phyloP scores from a whole-genome alignment of 768 basidiomycete species.

The Boletus vermiculosoides region DNA sequence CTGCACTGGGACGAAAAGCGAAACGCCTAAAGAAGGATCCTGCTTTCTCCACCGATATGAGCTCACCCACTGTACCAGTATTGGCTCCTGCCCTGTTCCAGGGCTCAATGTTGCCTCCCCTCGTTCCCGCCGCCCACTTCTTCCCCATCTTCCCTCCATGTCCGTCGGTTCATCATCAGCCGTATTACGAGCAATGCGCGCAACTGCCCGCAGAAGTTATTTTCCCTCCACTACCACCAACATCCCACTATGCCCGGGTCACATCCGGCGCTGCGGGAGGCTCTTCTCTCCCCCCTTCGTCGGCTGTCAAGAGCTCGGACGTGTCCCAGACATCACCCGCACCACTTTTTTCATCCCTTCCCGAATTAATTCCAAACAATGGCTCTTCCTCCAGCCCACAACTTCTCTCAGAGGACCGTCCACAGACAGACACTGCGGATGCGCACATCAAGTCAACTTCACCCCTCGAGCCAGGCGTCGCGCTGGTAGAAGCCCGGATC shows the following conservation, averaged over 20 bases:
- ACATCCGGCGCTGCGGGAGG: constrained; percentile 12
- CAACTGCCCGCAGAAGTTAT: constrained; percentile 62
- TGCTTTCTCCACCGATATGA: constrained; percentile 23
- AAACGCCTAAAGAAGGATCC: constrained; percentile 47
- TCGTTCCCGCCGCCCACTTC: constrained; percentile 26
- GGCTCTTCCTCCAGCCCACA: constrained; percentile 71
- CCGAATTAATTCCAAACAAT: constrained; percentile 60
- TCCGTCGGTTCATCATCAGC: constrained; percentile 65
- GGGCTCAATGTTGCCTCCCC: constrained; percentile 19
- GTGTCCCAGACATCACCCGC: constrained; percentile 29
- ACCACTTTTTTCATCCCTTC: constrained; percentile 44
- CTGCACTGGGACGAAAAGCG: constrained; percentile 39
- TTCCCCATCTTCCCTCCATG: constrained; percentile 50
- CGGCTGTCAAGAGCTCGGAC: constrained; percentile 22
- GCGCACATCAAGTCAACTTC: constrained; percentile 17
- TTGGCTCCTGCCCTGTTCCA: constrained; percentile 20
- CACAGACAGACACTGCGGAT: constrained; percentile 17
- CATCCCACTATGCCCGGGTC: constrained; percentile 40
- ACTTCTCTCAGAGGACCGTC: constrained; percentile 30
- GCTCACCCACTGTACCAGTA: constrained; percentile 20
- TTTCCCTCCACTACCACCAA: constrained; percentile 69
- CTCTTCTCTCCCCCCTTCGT: constrained; percentile 24
- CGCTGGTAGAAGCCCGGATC: constrained; percentile 7
- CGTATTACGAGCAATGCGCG: constrained; percentile 65
- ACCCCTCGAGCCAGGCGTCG: constrained; percentile 11